Conservation (phyloP, 2,329 filamentous ascomycete species). For the Aspergillus phoenicis region DNA sequence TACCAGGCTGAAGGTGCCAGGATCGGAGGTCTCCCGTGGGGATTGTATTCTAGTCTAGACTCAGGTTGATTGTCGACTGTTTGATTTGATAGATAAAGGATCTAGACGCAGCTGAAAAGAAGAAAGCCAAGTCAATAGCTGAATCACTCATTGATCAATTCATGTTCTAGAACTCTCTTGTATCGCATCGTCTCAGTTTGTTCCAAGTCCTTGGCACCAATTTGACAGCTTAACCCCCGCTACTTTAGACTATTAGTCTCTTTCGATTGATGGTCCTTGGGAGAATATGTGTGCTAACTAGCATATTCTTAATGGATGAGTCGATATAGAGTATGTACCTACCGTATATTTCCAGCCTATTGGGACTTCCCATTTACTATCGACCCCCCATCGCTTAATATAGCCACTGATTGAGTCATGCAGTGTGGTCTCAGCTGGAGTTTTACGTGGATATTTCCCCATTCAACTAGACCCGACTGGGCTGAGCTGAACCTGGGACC, state of each 20-base stretch:
- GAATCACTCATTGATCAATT: neutral
- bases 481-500: neutral
- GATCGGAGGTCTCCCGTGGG: too few species aligned
- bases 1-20: too few species aligned
- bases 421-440: neutral
- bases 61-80: too few species aligned
- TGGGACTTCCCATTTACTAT: neutral
- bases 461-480: neutral
- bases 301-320: too few species aligned
- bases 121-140: too few species aligned
- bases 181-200: too few species aligned
- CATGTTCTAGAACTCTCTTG: neutral
- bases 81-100: too few species aligned
- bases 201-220: neutral
- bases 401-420: neutral
- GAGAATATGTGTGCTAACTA: neutral
- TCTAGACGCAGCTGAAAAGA: too few species aligned
- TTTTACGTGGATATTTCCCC: neutral
- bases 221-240: neutral
- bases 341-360: neutral
- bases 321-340: neutral
- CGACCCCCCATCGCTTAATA: neutral
- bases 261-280: neutral
- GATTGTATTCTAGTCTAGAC: neutral
- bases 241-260: neutral